Conservation (phyloP, 2,329 filamentous ascomycete species). For the Tolypocladium ovalisporum region DNA sequence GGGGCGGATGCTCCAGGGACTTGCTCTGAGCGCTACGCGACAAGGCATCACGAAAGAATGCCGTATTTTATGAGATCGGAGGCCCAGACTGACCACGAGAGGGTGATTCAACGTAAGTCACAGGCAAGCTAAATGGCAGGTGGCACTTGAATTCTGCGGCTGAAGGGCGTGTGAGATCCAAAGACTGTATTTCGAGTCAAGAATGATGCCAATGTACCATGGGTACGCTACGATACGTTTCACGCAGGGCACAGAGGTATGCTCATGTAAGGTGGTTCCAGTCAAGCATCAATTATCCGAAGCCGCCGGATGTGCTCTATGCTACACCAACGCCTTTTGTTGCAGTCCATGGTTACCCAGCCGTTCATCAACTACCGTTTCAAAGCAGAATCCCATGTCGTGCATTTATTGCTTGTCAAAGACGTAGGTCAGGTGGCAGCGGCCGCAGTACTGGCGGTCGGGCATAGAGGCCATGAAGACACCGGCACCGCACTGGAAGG, state of each 20-base stretch:
- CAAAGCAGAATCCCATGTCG: conserved; percentile 15
- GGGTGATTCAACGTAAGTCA: too few species aligned
- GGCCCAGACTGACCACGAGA: not conserved
- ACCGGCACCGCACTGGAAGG: conserved; percentile 83
- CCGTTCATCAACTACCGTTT: conserved; percentile 18
- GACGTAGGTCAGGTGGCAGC: conserved; percentile 64
- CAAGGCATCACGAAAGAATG: too few species aligned
- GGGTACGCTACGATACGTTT: conserved; percentile 1
- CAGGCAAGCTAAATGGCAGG: too few species aligned
- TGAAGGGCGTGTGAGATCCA: not conserved
- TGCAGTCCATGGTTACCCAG: conserved; percentile 19
- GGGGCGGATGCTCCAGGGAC: not conserved
- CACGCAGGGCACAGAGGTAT: not conserved
- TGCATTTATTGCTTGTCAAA: conserved; percentile 53
- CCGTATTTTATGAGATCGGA: too few species aligned
- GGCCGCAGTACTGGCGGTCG: conserved; percentile 94
- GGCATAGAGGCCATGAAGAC: conserved; percentile 99
- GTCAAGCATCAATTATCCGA: conserved; percentile 28
- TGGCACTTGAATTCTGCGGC: not conserved
- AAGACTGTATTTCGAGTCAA: not conserved
- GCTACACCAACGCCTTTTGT: conserved; percentile 31
- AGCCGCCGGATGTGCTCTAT: conserved; percentile 27
- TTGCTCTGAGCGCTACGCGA: too few species aligned
- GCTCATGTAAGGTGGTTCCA: conserved; percentile 1
- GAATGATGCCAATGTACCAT: not conserved